Evolutionary conservation across 176 grass and related monocot genomes (phyloP), one percentile per base, ranked within the genome.

Genomic region (Aegilops longissima): DNA sequence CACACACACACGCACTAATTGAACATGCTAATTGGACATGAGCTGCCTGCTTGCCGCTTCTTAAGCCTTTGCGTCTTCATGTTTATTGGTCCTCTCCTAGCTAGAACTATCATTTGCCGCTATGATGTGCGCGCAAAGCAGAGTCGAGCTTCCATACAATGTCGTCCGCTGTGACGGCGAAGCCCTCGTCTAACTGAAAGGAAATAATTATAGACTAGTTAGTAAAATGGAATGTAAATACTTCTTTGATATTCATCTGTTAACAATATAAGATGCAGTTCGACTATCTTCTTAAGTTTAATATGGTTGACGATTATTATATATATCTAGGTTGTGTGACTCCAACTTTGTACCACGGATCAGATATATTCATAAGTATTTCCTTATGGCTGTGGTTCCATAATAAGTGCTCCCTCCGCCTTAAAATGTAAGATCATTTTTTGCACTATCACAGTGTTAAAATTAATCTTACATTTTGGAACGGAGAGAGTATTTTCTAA

Each of bases 141-240:
- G 71, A 74, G 6, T 24, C 44, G 3, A 47, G 71, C 23, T 45
- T 74, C 0, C 42, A 42, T 82, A 76, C 59, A 21, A 87, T 76
- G 16, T 87, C 85, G 6, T 56, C 85, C 4, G 69, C 59, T 4
- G 78, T 82, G 31, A 75, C n/a, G 5, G 0, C 66, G 31, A 87
- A 75, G 1, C 78, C 31, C 14, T 87, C 59, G 40, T 87, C 78
- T 61, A 82, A 1, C 62, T 65, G 62, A 65, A 25, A 29, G 12
- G 4, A 65, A 13, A 65, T 5, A 0, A 65, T 29, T 65, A 25
- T 64, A 11, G 10, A 64, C 9, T 12, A 64, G 61, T 5, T 5
- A 12, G 61, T 64, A 24, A 10, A 64, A 64, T 5, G 9, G 10
- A 12, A 27, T 12, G 10, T 64, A 24, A 27, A 24, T 25, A 12